phyloP scores from a whole-genome alignment of 2,329 filamentous ascomycete genomes.

The Zasmidium citrigriseum region DNA sequence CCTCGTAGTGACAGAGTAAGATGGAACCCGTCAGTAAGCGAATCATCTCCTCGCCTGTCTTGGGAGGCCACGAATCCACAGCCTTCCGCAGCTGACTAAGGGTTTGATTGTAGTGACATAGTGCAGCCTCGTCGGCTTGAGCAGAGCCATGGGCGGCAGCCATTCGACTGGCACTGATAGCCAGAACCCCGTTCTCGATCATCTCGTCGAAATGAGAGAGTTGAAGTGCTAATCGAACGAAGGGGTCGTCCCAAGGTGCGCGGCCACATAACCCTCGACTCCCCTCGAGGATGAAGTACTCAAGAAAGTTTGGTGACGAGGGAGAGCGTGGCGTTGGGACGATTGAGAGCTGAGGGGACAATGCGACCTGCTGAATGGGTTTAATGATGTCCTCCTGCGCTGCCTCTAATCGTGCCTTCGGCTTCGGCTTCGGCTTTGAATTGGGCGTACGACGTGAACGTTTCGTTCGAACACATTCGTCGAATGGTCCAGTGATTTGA shows the following conservation, averaged over 20 bases:
- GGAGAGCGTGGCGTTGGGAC: no score
- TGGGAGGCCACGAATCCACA: not conserved
- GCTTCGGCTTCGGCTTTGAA: no score
- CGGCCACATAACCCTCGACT: not conserved
- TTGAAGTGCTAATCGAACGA: not conserved
- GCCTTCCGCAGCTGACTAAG: not conserved
- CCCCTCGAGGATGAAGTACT: constrained; percentile 1
- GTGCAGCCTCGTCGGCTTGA: not conserved
- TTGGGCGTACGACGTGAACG: no score
- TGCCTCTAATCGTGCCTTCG: no score
- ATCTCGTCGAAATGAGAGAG: not conserved
- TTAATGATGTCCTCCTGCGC: no score
- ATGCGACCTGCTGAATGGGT: no score
- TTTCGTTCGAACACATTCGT: no score
- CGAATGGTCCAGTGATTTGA: no score
- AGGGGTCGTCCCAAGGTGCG: not conserved
- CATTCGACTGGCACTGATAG: not conserved
- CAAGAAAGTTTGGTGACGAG: not conserved
- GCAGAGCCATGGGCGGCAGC: not conserved
- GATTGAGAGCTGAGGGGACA: no score
- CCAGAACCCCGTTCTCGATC: not conserved
- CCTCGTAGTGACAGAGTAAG: not conserved
- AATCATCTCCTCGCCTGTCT: not conserved
- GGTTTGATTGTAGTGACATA: not conserved
- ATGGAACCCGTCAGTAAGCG: not conserved